Evolutionary conservation across 306 rosid genomes (phyloP).

Genomic region (Dicorynia guianensis): DNA sequence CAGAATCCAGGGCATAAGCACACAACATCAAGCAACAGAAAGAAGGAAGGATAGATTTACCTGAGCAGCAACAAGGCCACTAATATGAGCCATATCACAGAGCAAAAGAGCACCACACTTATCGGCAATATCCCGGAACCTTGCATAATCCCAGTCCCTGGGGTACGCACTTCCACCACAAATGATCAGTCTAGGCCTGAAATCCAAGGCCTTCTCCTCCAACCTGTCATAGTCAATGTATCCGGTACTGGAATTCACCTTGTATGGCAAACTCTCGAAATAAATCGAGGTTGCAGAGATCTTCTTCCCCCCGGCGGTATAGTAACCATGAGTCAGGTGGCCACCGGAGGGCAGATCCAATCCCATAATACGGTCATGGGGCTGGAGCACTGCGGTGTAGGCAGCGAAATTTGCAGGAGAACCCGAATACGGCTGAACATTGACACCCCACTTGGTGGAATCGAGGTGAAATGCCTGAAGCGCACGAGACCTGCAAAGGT

Average conservation of each 20-base stretch:
- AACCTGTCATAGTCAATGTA: conserved; percentile 79
- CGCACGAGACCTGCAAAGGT: conserved; percentile 86
- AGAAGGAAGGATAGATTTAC: conserved; percentile 32
- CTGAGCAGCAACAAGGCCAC: conserved; percentile 97
- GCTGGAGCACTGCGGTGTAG: conserved; percentile 88
- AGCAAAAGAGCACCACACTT: conserved; percentile 89
- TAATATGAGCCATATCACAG: conserved; percentile 94
- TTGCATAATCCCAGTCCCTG: conserved; percentile 86
- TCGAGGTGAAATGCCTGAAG: conserved; percentile 73
- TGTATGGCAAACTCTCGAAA: conserved; percentile 94
- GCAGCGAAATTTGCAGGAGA: conserved; percentile 98
- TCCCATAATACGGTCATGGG: conserved; percentile 98
- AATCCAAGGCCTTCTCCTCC: conserved; percentile 97
- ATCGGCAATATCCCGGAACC: conserved; percentile 74
- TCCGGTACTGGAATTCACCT: conserved; percentile 72
- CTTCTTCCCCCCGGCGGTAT: conserved; percentile 96
- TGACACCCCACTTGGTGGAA: conserved; percentile 84
- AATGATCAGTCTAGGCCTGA: conserved; percentile 84
- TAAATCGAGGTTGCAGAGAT: conserved; percentile 96
- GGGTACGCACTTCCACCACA: conserved; percentile 98
- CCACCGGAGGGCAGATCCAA: conserved; percentile 98
- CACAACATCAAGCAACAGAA: neutral
- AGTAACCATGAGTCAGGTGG: conserved; percentile 89
- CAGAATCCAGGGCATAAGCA: neutral
- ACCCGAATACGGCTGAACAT: conserved; percentile 95